Evolutionary conservation across 2,329 filamentous ascomycete species (phyloP).

Genomic region (Cercospora janseana): DNA sequence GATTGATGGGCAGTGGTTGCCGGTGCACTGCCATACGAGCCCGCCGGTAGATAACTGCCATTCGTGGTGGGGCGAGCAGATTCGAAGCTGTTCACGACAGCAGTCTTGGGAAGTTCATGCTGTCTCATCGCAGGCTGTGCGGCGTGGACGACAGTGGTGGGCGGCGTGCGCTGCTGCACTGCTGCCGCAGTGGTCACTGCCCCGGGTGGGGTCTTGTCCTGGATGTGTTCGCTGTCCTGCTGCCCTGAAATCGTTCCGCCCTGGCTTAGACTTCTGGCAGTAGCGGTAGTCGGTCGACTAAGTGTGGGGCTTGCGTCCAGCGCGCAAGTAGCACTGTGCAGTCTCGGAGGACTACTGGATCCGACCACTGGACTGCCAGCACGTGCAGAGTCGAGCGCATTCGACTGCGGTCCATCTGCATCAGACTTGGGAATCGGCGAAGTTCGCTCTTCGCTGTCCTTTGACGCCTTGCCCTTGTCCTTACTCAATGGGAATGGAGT

Average conservation of each 20-base stretch:
- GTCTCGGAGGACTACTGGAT: conserved; percentile 36
- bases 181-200: conserved; percentile 18
- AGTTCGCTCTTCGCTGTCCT: conserved; percentile 28
- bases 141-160: conserved; percentile 25
- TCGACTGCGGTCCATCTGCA: conserved; percentile 19
- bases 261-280: conserved; percentile 36
- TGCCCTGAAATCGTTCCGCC: conserved; percentile 24
- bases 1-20: conserved; percentile 31
- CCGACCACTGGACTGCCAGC: conserved; percentile 35
- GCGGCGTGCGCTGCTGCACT: conserved; percentile 29
- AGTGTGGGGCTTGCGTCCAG: conserved; percentile 36
- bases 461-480: conserved; percentile 29
- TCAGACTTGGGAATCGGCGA: conserved; percentile 22
- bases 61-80: conserved; percentile 17
- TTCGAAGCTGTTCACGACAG: conserved; percentile 26
- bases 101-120: conserved; percentile 25
- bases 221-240: conserved; percentile 11
- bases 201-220: conserved; percentile 25
- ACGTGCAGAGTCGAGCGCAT: conserved; percentile 23
- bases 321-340: conserved; percentile 21
- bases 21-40: conserved; percentile 11
- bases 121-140: conserved; percentile 22
- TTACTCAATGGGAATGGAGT: conserved; percentile 38
- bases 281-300: conserved; percentile 34
- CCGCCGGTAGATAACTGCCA: conserved; percentile 7